phyloP scores from a whole-genome alignment of 805 yeast species.

The Suhomyces vadensis region DNA sequence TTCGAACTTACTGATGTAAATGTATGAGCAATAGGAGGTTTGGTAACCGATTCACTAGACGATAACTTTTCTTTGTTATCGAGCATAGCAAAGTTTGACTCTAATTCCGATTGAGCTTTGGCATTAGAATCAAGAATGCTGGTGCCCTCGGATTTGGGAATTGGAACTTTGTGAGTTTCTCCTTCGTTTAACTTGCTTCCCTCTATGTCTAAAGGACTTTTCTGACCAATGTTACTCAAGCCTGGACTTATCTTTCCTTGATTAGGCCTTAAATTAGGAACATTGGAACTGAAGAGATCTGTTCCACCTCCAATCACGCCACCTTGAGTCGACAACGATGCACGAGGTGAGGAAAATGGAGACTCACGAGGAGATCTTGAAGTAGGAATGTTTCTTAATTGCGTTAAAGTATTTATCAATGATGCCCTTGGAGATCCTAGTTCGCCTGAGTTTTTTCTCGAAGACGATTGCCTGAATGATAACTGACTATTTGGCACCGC shows the following conservation, averaged over 20 bases:
- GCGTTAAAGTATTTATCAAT: conserved; percentile 40
- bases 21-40: not conserved
- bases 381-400: conserved; percentile 38
- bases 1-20: conserved; percentile 1
- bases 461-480: conserved; percentile 32
- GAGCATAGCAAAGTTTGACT: not conserved
- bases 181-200: not conserved
- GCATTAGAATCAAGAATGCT: not conserved
- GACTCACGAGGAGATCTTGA: conserved; percentile 39
- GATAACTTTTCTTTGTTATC: not conserved
- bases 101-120: not conserved
- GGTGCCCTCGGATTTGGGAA: no score
- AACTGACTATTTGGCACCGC: conserved; percentile 38
- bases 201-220: not conserved
- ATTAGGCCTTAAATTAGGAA: conserved; percentile 22
- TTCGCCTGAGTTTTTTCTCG: conserved; percentile 40
- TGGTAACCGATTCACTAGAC: not conserved
- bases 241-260: conserved; percentile 2
- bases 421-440: conserved; percentile 42
- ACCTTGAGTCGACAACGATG: conserved; percentile 44
- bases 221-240: not conserved
- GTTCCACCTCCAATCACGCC: conserved; percentile 3
- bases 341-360: conserved; percentile 49
- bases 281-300: conserved; percentile 19
- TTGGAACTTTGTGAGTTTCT: no score